Evolutionary conservation across 305 asterid species (phyloP), one percentile per base, ranked within the genome.

Genomic region (Rubia balearica): DNA sequence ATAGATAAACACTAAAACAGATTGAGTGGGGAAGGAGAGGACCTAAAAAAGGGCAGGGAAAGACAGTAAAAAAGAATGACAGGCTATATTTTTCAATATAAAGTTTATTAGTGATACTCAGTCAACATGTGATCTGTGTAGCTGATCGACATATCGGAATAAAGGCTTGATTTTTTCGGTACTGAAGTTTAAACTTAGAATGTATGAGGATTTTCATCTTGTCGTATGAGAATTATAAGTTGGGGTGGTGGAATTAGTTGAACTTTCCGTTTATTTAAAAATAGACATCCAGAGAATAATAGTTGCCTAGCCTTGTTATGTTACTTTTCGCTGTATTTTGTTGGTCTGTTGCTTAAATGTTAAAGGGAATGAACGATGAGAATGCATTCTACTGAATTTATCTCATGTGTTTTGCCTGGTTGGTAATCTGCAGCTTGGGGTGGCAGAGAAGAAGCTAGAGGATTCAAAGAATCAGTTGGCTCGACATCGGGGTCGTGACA

Each of bases 391-490:
- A 49, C 57, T 51, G 8, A 7, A 51, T 51, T 17, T 51, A 51
- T 51, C 57, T 53, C 59, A 53, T 53, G 24, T 6, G 19, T 53
- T 36, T 53, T 53, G 57, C 22, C 21, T 51, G 57, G 22, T 48
- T 48, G n/a, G 68, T 67, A 75, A 66, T 48, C 67, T 81, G 79
- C 90, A 94, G 96, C 96, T 89, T 80, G 82, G 77, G 38, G 85
- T 75, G 64, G 88, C 90, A 62, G 88, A 86, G 75, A 89, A 74
- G 82, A 88, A 85, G 73, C 76, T 88, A 82, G 87, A 82, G 57
- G 90, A 84, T 60, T 81, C 91, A 62, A 85, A 88, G 76, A 74
- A 4, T 71, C 84, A 88, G 73, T 76, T 94, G 84, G 96, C 86
- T 77, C 84, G 80, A 36, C 82, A 76, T 77, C 84, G 87, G 74